Conservation (phyloP, 176 grass and related monocot genomes). For the Oryza glumipatula region DNA sequence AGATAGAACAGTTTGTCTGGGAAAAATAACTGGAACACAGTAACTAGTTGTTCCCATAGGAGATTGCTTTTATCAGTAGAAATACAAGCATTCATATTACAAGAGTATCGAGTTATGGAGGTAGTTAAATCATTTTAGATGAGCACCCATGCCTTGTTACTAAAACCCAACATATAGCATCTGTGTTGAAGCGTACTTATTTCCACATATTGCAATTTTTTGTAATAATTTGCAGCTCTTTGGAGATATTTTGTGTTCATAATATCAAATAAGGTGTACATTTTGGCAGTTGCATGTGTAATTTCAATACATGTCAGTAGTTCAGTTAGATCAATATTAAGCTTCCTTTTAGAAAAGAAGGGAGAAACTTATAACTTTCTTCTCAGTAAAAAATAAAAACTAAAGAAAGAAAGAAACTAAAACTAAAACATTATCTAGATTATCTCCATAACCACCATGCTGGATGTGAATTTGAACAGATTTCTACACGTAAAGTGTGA, state of each 20-base stretch:
- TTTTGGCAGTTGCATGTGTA: conserved; percentile 3
- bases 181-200: not conserved
- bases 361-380: not conserved
- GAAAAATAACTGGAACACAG: conserved; percentile 22
- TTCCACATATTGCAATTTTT: conserved; percentile 8
- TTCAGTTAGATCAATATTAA: conserved; percentile 28
- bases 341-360: not conserved
- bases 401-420: not conserved
- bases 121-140: not conserved
- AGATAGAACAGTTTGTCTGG: not conserved
- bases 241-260: conserved; percentile 20
- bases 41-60: not conserved
- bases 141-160: not conserved
- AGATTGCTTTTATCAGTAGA: conserved; percentile 23
- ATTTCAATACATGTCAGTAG: conserved; percentile 28
- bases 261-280: not conserved
- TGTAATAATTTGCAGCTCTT: not conserved
- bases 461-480: not conserved
- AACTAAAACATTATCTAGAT: not conserved
- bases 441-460: not conserved
- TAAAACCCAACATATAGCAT: not conserved
- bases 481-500: conserved; percentile 20
- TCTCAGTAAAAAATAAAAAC: not conserved
- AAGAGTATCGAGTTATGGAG: not conserved
- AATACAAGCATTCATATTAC: not conserved